A percentile compares a stretch with the other conserved stretches of the same genome.
These are phyloP conservation scores for Chalciporus pseudorubinellus DNA, from an alignment of 768 basidiomycete species.

Conservation along the genomic window DNA sequence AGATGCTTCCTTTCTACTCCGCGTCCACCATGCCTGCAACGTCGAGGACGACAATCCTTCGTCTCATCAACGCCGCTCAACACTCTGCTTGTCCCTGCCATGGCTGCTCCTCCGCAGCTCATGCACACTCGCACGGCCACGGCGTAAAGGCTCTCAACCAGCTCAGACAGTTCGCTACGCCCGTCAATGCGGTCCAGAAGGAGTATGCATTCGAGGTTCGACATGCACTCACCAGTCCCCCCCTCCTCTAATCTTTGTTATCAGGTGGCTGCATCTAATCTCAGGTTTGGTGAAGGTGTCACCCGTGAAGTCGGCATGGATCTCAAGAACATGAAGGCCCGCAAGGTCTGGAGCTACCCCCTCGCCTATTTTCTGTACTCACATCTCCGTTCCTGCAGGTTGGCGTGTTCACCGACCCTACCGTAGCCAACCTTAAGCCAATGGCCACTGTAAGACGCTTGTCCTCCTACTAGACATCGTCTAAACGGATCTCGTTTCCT, in stretches of 20 bases:
- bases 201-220: slow-evolving; percentile 90
- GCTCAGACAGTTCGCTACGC: slow-evolving; percentile 73
- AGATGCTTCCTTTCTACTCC: not conserved
- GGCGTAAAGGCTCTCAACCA: slow-evolving; percentile 46
- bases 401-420: slow-evolving; percentile 90
- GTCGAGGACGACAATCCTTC: slow-evolving; percentile 61
- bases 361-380: not conserved
- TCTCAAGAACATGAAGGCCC: slow-evolving; percentile 88
- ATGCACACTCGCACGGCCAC: slow-evolving; percentile 39
- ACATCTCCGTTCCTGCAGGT: slow-evolving; percentile 51
- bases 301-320: slow-evolving; percentile 92
- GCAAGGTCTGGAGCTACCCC: slow-evolving; percentile 51
- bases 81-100: slow-evolving; percentile 80
- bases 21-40: slow-evolving; percentile 37
- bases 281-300: slow-evolving; percentile 88
- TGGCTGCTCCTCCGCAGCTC: slow-evolving; percentile 49
- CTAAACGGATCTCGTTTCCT: slow-evolving; percentile 1
- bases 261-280: slow-evolving; percentile 84
- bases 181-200: slow-evolving; percentile 67
- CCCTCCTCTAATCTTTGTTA: not conserved
- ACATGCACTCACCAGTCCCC: not conserved
- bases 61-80: slow-evolving; percentile 74
- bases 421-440: slow-evolving; percentile 74
- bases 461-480: not conserved
- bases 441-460: slow-evolving; percentile 69